Conservation (phyloP, 768 basidiomycete genomes). For the Pleurotus citrinopileatus region DNA sequence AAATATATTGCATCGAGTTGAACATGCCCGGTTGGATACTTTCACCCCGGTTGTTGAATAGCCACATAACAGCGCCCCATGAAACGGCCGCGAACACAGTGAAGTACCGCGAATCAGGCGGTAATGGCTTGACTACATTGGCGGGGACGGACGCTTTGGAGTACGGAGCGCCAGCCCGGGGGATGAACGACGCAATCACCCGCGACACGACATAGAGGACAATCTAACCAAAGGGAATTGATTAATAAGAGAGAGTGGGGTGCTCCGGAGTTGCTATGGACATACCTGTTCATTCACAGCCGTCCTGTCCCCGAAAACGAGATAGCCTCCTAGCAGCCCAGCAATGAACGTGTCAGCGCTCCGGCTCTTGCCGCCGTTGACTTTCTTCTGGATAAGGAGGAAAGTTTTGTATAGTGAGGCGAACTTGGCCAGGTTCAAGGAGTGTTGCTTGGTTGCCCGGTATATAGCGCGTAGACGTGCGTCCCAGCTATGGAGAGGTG, state of each 20-base stretch:
- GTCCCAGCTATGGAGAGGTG: conserved; percentile 53
- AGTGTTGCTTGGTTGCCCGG: conserved; percentile 86
- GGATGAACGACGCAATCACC: conserved; percentile 88
- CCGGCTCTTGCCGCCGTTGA: conserved; percentile 80
- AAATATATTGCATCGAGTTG: conserved; percentile 93
- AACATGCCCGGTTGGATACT: conserved; percentile 97
- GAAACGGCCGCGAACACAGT: conserved; percentile 81
- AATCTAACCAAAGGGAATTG: conserved; percentile 52
- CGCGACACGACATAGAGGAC: conserved; percentile 95
- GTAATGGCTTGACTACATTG: conserved; percentile 60
- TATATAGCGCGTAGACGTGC: conserved; percentile 67
- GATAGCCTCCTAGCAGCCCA: conserved; percentile 87
- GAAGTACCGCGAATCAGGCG: conserved; percentile 84
- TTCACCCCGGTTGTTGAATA: conserved; percentile 84
- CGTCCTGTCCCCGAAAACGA: conserved; percentile 82
- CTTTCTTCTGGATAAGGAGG: conserved; percentile 77
- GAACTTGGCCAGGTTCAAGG: conserved; percentile 89
- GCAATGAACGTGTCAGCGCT: conserved; percentile 87
- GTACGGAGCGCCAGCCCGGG: conserved; percentile 64
- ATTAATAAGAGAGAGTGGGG: conserved; percentile 12
- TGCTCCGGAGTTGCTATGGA: conserved; percentile 12
- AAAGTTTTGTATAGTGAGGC: conserved; percentile 90
- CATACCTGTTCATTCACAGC: conserved; percentile 91
- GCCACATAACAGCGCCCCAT: conserved; percentile 97
- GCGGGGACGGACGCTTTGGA: conserved; percentile 40